Evolutionary conservation across 768 basidiomycete species (phyloP).

Genomic region (Russula compacta): DNA sequence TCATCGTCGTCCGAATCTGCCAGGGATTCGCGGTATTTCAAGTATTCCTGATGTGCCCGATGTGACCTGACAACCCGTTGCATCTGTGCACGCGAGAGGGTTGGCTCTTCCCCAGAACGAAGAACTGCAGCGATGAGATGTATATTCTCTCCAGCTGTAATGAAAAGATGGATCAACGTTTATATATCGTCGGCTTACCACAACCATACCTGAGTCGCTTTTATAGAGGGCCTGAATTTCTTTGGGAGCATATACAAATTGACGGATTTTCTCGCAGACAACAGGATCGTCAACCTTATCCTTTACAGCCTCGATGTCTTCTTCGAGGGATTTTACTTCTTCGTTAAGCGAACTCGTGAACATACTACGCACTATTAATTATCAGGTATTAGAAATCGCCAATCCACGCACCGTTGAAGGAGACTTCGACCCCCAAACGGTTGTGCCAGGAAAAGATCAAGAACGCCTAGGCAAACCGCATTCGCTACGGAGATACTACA

Average conservation of each 20-base stretch:
- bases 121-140: conserved; percentile 75
- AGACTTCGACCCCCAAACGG: conserved; percentile 93
- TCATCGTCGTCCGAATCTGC: conserved; percentile 89
- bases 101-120: conserved; percentile 66
- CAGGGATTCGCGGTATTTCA: conserved; percentile 45
- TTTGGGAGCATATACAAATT: conserved; percentile 77
- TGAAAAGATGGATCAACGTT: background rate
- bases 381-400: background rate
- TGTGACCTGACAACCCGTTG: conserved; percentile 71
- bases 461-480: conserved; percentile 35
- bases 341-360: conserved; percentile 89
- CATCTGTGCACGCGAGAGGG: conserved; percentile 68
- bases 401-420: conserved; percentile 60
- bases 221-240: conserved; percentile 83
- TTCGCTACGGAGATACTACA: background rate
- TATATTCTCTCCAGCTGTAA: conserved; percentile 53
- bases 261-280: conserved; percentile 79
- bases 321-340: conserved; percentile 76
- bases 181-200: background rate
- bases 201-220: conserved; percentile 62
- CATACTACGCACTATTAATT: conserved; percentile 49
- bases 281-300: conserved; percentile 83
- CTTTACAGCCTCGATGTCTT: conserved; percentile 80
- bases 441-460: conserved; percentile 93
- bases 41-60: conserved; percentile 70